These are phyloP conservation scores for Coleophoma cylindrospora DNA, from an alignment of 2,329 filamentous ascomycete species.

Conservation along the genomic window DNA sequence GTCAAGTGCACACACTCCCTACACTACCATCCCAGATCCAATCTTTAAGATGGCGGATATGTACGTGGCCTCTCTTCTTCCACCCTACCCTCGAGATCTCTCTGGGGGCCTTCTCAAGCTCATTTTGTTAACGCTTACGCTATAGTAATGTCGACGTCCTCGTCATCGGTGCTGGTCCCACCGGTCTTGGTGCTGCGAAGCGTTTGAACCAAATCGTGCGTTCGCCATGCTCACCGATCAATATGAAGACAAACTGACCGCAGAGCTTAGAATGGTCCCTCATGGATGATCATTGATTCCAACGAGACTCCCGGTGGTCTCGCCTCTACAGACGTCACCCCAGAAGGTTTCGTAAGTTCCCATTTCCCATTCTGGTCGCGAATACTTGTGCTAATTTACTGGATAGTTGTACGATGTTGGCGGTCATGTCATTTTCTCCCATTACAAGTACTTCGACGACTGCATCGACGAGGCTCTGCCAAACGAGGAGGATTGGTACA, in stretches of 20 bases:
- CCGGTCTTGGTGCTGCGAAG: conserved; percentile 96
- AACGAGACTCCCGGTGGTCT: conserved; percentile 92
- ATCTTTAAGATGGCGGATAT: conserved; percentile 9
- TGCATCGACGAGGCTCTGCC: conserved; percentile 96
- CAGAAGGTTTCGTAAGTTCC: conserved; percentile 88
- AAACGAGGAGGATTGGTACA: conserved; percentile 92
- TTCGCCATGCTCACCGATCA: conserved; percentile 11
- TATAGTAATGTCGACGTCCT: conserved; percentile 84
- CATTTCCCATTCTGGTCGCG: conserved; percentile 9
- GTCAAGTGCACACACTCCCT: neutral
- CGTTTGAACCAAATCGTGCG: conserved; percentile 88
- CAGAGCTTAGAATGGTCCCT: conserved; percentile 68
- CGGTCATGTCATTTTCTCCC: conserved; percentile 44
- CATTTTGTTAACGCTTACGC: conserved; percentile 6
- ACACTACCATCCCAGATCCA: neutral
- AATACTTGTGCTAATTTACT: conserved; percentile 9
- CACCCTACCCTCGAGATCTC: neutral
- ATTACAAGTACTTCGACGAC: conserved; percentile 99
- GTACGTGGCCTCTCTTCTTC: conserved; percentile 9
- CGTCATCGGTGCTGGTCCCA: conserved; percentile 95
- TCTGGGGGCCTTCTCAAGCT: neutral
- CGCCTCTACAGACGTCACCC: conserved; percentile 89
- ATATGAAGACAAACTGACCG: conserved; percentile 9
- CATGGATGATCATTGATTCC: conserved; percentile 93
- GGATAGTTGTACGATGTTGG: conserved; percentile 86